phyloP scores from a whole-genome alignment of 2,329 filamentous ascomycete genomes.

The Alternaria incomplexa region DNA sequence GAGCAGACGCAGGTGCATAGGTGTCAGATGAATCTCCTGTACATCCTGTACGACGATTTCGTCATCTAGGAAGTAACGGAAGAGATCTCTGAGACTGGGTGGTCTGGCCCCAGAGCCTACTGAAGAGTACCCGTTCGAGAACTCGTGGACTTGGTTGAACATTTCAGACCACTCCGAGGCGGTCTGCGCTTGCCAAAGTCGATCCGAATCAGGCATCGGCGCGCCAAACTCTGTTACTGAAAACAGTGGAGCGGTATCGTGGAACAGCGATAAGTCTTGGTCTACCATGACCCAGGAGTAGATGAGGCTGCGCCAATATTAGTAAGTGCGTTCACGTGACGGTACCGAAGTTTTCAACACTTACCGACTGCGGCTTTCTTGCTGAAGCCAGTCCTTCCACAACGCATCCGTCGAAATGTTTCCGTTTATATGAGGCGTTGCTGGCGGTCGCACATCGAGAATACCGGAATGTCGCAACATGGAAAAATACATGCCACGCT shows the following conservation, averaged over 20 bases:
- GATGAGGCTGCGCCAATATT: conserved; percentile 60
- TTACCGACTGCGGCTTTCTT: conserved; percentile 68
- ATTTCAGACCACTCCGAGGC: conserved; percentile 65
- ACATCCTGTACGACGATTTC: conserved; percentile 59
- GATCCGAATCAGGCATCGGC: conserved; percentile 68
- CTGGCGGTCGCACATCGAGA: conserved; percentile 60
- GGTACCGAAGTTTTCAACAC: conserved; percentile 31
- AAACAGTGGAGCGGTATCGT: conserved; percentile 58
- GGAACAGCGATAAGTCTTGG: conserved; percentile 60
- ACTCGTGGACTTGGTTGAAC: conserved; percentile 66
- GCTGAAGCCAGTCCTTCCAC: conserved; percentile 70
- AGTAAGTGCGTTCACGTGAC: conserved; percentile 28
- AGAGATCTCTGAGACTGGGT: conserved; percentile 68
- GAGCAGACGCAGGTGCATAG: conserved; percentile 67
- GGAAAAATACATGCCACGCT: conserved; percentile 74
- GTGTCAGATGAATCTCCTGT: conserved; percentile 58
- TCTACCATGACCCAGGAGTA: conserved; percentile 79
- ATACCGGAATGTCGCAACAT: conserved; percentile 75
- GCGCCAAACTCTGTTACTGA: conserved; percentile 69
- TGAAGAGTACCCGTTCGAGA: conserved; percentile 60
- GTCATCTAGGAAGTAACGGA: conserved; percentile 71
- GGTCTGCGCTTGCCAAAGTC: conserved; percentile 67
- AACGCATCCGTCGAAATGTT: conserved; percentile 55
- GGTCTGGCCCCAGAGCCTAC: conserved; percentile 60
- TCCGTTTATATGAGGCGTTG: conserved; percentile 55